A percentile compares a stretch with the other conserved stretches of the same genome.
Evolutionary conservation across 768 basidiomycete species (phyloP).

Genomic region (Tulasnella sp.): DNA sequence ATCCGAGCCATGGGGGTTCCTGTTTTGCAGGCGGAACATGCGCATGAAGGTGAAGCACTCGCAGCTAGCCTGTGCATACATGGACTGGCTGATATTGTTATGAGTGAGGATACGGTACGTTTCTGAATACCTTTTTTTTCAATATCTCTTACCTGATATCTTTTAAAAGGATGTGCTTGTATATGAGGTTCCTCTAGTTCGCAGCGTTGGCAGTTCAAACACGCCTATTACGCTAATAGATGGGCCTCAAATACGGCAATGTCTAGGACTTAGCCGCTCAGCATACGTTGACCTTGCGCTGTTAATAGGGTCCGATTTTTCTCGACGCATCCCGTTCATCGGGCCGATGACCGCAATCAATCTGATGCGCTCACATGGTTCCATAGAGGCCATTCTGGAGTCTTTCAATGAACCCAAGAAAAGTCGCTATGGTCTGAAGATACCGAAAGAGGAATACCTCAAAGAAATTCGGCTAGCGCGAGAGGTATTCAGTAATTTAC

Average conservation of each 20-base stretch:
- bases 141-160: conserved; percentile 22
- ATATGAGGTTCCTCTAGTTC: conserved; percentile 70
- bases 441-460: conserved; percentile 46
- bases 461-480: conserved; percentile 51
- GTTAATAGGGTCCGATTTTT: conserved; percentile 83
- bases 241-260: conserved; percentile 46
- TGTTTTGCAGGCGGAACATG: conserved; percentile 50
- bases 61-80: conserved; percentile 62
- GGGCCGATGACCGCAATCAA: conserved; percentile 68
- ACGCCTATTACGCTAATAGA: conserved; percentile 51
- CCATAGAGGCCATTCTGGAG: conserved; percentile 58
- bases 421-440: conserved; percentile 37
- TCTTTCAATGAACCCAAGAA: conserved; percentile 12
- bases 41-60: conserved; percentile 76
- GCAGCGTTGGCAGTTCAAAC: conserved; percentile 51
- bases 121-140: conserved; percentile 1
- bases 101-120: conserved; percentile 75
- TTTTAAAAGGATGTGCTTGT: conserved; percentile 56
- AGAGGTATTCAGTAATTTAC: conserved; percentile 49
- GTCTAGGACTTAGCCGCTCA: conserved; percentile 42
- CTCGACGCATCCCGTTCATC: conserved; percentile 66
- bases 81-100: conserved; percentile 76
- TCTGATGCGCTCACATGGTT: conserved; percentile 54
- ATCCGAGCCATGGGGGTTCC: conserved; percentile 72
- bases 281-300: conserved; percentile 75